Evolutionary conservation across 805 yeast species (phyloP), one percentile per base, ranked within the genome.

Genomic region (Limtongia smithiae): DNA sequence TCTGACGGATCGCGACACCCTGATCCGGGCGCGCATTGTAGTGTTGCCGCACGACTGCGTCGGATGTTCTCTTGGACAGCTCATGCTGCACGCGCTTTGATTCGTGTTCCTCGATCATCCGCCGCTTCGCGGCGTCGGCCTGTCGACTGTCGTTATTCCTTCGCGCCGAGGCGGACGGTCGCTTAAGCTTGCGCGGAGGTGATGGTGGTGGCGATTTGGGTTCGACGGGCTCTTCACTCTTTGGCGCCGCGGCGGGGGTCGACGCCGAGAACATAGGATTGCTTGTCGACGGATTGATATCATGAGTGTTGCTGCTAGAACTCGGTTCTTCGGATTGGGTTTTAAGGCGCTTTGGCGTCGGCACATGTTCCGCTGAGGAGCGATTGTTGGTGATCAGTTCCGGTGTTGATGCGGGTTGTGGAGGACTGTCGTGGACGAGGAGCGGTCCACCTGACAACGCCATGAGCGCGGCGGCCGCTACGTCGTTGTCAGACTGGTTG

Each of bases 21-120:
- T 79, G 78, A 56, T 78, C 77, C 0, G 96, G 83, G 61, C 94
- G 77, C 57, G 85, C 84, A 67, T 93, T 93, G 66, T 93, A 93
- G 67, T 88, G 96, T 41, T 77, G 73, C 55, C 89, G 74, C 28
- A 93, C 94, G 46, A 85, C 76, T 39, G 79, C 79, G 60, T 85
- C 85, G 46, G 79, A 41, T 15, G 56, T 41, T 8, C 55, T 33
- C 22, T 46, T 41, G 21, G 46, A 33, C 7, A 38, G 38, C 21
- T 51, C 53, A 3, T 28, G 31, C 34, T 41, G 37, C 8, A 27
- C 40, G 14, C 46, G 44, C 28, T 40, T 36, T 8, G 35, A 20
- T 35, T 51, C 44, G 7, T 18, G 41, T 11, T 25, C 20, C 22
- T 40, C 42, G 7, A n/a, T 25, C 30, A 33, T 39, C 17, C 48